Evolutionary conservation across 2,329 filamentous ascomycete genomes (phyloP).

Genomic region (Thielaviopsis cerberus): DNA sequence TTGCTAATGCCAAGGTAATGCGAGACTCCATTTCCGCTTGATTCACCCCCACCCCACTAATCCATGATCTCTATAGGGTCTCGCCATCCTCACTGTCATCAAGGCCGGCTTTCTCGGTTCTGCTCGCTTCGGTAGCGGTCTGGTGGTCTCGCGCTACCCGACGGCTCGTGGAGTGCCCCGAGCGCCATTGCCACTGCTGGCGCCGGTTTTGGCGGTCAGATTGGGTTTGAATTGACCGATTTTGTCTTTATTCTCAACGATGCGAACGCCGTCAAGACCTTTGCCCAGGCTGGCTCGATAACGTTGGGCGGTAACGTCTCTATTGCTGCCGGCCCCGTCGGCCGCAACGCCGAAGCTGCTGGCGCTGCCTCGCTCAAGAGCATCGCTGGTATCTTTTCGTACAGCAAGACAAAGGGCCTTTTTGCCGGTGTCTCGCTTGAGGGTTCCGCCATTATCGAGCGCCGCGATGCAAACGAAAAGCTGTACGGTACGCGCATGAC

Average conservation of each 20-base stretch:
- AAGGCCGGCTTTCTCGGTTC: slow-evolving; percentile 76
- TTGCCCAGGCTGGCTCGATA: slow-evolving; percentile 77
- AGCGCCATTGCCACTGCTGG: slow-evolving; percentile 66
- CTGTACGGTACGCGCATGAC: slow-evolving; percentile 72
- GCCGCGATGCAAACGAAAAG: slow-evolving; percentile 92
- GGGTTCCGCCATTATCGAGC: slow-evolving; percentile 80
- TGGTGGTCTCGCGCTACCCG: slow-evolving; percentile 64
- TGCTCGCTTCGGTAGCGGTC: slow-evolving; percentile 61
- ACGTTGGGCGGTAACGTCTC: slow-evolving; percentile 93
- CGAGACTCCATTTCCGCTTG: not conserved
- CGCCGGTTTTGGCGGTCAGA: slow-evolving; percentile 68
- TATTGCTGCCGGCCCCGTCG: slow-evolving; percentile 81
- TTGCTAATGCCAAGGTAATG: slow-evolving; percentile 73
- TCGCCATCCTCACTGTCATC: slow-evolving; percentile 70
- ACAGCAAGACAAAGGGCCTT: slow-evolving; percentile 92
- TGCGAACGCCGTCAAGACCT: slow-evolving; percentile 69
- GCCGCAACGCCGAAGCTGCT: slow-evolving; percentile 86
- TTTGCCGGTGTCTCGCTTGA: slow-evolving; percentile 93
- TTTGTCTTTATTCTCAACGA: slow-evolving; percentile 99
- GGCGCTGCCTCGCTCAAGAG: slow-evolving; percentile 80
- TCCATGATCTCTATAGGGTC: slow-evolving; percentile 30
- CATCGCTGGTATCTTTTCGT: slow-evolving; percentile 84
- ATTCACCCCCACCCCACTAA: not conserved
- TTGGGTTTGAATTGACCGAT: slow-evolving; percentile 73
- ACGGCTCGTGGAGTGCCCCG: slow-evolving; percentile 66